These are phyloP conservation scores for Globisporangium uncinulatum DNA, from an alignment of 352 stramenopile genomes.

Conservation along the genomic window DNA sequence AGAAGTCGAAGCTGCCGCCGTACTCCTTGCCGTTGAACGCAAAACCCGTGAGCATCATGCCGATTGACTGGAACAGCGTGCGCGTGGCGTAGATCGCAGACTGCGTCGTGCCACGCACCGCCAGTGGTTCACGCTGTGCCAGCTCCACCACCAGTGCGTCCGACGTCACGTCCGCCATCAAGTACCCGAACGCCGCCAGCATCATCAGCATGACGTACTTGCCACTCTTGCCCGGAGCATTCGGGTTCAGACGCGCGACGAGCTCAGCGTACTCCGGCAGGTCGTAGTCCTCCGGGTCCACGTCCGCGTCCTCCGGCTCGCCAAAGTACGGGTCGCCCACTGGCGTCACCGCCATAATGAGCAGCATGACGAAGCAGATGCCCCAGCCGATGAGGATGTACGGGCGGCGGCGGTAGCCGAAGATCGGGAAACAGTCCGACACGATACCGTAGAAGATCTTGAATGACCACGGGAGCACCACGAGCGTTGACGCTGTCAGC, in stretches of 20 bases:
- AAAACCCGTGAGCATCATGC: slow-evolving; percentile 12
- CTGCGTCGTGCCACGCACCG: slow-evolving; percentile 23
- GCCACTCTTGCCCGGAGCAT: slow-evolving; percentile 2
- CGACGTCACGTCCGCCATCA: slow-evolving; percentile 45
- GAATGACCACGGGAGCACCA: slow-evolving; percentile 42
- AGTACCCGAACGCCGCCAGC: slow-evolving; percentile 40
- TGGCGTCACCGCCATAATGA: slow-evolving; percentile 36
- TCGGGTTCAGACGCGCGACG: slow-evolving; percentile 21
- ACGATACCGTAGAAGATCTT: slow-evolving; percentile 58
- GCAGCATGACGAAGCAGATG: slow-evolving; percentile 28
- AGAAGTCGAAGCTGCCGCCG: slow-evolving; percentile 27
- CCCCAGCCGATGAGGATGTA: slow-evolving; percentile 55
- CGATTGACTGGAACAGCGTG: slow-evolving; percentile 13
- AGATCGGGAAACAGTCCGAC: slow-evolving; percentile 49
- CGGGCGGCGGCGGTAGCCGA: slow-evolving; percentile 38
- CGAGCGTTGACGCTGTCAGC: slow-evolving; percentile 27
- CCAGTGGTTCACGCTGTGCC: slow-evolving; percentile 20
- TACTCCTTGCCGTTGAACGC: slow-evolving; percentile 30
- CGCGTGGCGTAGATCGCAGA: slow-evolving; percentile 16
- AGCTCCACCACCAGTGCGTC: slow-evolving; percentile 40
- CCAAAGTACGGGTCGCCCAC: slow-evolving; percentile 41
- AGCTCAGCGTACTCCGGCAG: not conserved
- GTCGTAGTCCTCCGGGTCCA: slow-evolving; percentile 21
- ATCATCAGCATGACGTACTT: slow-evolving; percentile 41
- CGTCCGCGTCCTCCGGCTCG: slow-evolving; percentile 16